Base-by-base conservation (phyloP, 352 stramenopile species). In the Phytophthora boehmeriae region DNA sequence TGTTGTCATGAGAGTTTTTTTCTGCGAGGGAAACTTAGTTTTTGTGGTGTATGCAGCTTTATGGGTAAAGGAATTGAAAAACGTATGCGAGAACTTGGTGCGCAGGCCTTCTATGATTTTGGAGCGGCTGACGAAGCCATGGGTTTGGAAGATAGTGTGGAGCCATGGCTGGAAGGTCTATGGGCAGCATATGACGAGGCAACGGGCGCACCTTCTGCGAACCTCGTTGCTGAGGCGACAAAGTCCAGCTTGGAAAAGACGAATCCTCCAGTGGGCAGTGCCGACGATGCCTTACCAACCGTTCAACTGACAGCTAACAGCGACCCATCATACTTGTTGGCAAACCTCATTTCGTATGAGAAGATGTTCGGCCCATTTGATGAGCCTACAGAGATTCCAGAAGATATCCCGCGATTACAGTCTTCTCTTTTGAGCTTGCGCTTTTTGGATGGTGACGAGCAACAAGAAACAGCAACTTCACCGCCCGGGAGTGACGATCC, bases 131-230 rank as follows among this genome's bases (percentile, higher is more conserved):
- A 99, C 60, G 96, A 99, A 76, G 96, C 85, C 0, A 96, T 96
- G 28, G 95, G 95, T 0, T 80, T 98, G 47, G 95, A 98, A 73
- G 88, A 97, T 44, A 80, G 83, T n/a, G 96, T 99, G 10, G 95
- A 99, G 59, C 89, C 90, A 19, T 99, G 93, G 93, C 57, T 89
- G 5, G 78, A 75, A 17, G 68, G 70, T 1, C 66, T 96, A 1
- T 93, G 77, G 76, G 27, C 32, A 2, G 77, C 78, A 14, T 86
- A 86, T 54, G 53, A 76, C 35, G 71, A 75, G 48, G 76, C 78
- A 3, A 61, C 38, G 25, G 73, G 71, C 4, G 42, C 44, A 44
- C 38, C 9, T 10, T 14, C 27, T 22, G 48, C 4, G 11, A 32
- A 3, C 16, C 28, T 14, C 42, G 43, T 54, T 23, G 23, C 47